Conservation (phyloP, 768 basidiomycete species). For the Fomitopsis pulvina region DNA sequence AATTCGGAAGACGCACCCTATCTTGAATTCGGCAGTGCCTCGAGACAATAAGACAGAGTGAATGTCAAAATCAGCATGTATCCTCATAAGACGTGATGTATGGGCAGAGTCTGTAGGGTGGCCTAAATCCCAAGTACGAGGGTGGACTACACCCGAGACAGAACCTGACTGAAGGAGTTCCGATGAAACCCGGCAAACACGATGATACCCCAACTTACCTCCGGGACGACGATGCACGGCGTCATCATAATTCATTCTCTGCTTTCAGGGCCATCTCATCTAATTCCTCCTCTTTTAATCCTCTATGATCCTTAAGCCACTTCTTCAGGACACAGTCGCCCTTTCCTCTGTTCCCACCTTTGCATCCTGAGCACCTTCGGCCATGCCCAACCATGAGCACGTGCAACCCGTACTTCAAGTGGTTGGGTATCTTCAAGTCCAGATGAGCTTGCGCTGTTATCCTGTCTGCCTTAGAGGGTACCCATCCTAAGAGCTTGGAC, state of each 20-base stretch:
- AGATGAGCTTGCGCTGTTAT: conserved; percentile 52
- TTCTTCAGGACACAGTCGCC: conserved; percentile 30
- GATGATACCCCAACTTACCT: no score
- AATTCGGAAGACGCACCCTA: no score
- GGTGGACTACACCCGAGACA: no score
- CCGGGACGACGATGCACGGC: no score
- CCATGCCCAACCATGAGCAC: conserved; percentile 56
- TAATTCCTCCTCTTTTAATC: conserved; percentile 12
- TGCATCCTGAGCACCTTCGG: conserved; percentile 48
- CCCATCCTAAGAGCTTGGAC: conserved; percentile 45
- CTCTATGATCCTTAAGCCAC: conserved; percentile 26
- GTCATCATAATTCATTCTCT: conserved; percentile 2
- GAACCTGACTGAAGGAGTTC: no score
- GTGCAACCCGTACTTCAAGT: conserved; percentile 52
- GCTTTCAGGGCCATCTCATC: conserved; percentile 13
- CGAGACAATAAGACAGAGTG: no score
- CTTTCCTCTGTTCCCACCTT: conserved; percentile 23
- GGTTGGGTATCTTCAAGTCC: conserved; percentile 41
- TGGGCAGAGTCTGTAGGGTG: no score
- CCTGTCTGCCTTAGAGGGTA: conserved; percentile 39
- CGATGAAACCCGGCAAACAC: no score
- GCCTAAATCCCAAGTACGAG: no score
- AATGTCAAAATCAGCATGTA: no score
- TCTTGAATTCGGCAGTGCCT: no score
- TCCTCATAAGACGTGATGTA: no score